phyloP scores from a whole-genome alignment of 2,329 filamentous ascomycete species.

The Zymoseptoria passerinii region DNA sequence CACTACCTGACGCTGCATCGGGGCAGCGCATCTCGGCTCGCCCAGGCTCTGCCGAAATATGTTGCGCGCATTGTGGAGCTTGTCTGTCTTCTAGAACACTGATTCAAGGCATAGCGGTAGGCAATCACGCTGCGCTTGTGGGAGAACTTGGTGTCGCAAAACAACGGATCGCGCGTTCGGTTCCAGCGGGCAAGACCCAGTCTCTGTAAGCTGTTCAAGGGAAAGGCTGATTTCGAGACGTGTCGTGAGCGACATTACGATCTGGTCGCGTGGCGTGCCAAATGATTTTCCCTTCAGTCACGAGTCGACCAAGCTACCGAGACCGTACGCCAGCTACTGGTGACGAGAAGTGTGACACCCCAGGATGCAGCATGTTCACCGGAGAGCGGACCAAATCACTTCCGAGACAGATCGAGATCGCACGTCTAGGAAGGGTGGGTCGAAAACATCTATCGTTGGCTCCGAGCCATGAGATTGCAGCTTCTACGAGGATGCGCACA shows the following conservation, averaged over 20 bases:
- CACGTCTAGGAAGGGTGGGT: not conserved
- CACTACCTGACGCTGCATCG: not conserved
- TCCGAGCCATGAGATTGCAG: not conserved
- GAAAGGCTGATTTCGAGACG: not conserved
- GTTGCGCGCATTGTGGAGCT: not conserved
- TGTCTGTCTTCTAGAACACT: not conserved
- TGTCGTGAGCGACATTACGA: not conserved
- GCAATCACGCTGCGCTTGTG: not conserved
- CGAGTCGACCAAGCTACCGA: not conserved
- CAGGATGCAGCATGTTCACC: not conserved
- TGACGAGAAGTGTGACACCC: not conserved
- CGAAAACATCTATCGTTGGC: not conserved
- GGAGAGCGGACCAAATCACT: not conserved
- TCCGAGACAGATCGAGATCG: not conserved
- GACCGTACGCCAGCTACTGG: not conserved
- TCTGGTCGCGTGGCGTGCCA: not conserved
- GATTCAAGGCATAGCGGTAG: not conserved
- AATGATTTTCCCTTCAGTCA: not conserved
- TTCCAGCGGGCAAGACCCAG: not conserved
- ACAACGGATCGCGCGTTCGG: not conserved
- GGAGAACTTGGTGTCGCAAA: not conserved
- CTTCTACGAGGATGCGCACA: not conserved
- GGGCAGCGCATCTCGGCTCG: not conserved
- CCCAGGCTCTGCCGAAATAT: not conserved
- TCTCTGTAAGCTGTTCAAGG: not conserved